Base-by-base conservation (phyloP, 768 basidiomycete species). In the Psilocybe tampanensis region DNA sequence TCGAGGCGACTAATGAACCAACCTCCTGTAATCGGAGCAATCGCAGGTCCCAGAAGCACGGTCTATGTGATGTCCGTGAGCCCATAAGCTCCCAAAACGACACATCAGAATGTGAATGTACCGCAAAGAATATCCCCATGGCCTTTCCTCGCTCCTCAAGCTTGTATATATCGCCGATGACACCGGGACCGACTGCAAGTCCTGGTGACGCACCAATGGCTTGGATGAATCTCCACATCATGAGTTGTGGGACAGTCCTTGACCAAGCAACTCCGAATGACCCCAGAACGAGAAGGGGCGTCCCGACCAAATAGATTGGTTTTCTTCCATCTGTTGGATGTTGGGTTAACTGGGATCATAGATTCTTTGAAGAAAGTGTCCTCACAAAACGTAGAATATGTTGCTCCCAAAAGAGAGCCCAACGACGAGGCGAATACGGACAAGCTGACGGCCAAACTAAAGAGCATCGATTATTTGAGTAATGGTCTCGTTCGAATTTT, bases 161-260 rank as follows among this genome's bases (percentile, higher is more conserved):
- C 50, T 70, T 76, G 68, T 86, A 87, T 3, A 88, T 84, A 60
- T 88, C 86, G 0, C 82, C 83, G 23, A 87, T 83, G 2, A 81
- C 77, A 1, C 80, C 86, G 0, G 77, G 76, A 3, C 78, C 88
- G 48, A 80, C 76, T 23, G 78, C 82, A 66, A 76, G 67, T 2
- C 76, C 82, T 13, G 80, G 80, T 12, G 84, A 79, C 18, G 83
- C 75, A 22, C 88, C 89, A 45, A 86, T 74, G 0, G 84, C 85
- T 65, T 90, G 88, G 0, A 89, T 59, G 33, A 86, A 77, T 11
- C 89, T 76, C 72, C 82, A 85, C 11, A 80, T 68, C 63, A 91
- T 78, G 3, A 92, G 71, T 12, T 70, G 63, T 1, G 69, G 70
- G 9, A 85, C 66, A 32, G 60, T 74, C 1, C 65, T 65, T 0